Evolutionary conservation across 495 filamentous ascomycete species (phyloP).

Genomic region (Chaetomium cochliodes): DNA sequence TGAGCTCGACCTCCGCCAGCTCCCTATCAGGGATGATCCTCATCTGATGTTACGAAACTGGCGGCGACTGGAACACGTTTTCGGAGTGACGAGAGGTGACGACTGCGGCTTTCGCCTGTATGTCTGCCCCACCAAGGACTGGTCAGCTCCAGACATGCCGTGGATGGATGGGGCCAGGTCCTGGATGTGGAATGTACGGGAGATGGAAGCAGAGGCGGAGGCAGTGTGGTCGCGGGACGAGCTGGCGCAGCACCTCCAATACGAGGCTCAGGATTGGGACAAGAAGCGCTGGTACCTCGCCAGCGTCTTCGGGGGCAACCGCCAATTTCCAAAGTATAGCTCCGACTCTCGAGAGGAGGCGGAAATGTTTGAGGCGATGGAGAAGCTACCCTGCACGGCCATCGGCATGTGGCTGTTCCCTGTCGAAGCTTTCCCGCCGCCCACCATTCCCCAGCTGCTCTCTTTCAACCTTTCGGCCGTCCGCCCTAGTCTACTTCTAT

Average conservation of each 20-base stretch:
- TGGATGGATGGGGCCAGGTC: background rate
- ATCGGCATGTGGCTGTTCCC: conserved; percentile 12
- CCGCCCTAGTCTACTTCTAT: conserved; percentile 10
- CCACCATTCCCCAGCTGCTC: background rate
- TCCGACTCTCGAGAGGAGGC: background rate
- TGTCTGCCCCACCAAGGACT: background rate
- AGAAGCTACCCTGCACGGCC: conserved; percentile 5
- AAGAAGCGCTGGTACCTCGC: background rate
- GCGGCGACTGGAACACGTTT: background rate
- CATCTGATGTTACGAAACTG: background rate
- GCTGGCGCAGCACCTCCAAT: background rate
- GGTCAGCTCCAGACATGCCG: background rate
- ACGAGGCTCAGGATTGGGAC: background rate
- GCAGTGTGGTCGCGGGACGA: conserved; percentile 1
- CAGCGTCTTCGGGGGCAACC: background rate
- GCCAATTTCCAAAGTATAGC: background rate
- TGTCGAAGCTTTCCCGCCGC: conserved; percentile 1
- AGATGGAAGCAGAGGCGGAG: conserved; percentile 6
- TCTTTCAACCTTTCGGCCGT: conserved; percentile 7
- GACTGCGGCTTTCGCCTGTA: background rate
- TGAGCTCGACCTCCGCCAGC: background rate
- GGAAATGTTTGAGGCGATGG: background rate
- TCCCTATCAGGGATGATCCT: background rate
- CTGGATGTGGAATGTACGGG: background rate
- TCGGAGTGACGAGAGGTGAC: background rate